phyloP scores from a whole-genome alignment of 2,329 filamentous ascomycete species.

The Penicillium thymicola region DNA sequence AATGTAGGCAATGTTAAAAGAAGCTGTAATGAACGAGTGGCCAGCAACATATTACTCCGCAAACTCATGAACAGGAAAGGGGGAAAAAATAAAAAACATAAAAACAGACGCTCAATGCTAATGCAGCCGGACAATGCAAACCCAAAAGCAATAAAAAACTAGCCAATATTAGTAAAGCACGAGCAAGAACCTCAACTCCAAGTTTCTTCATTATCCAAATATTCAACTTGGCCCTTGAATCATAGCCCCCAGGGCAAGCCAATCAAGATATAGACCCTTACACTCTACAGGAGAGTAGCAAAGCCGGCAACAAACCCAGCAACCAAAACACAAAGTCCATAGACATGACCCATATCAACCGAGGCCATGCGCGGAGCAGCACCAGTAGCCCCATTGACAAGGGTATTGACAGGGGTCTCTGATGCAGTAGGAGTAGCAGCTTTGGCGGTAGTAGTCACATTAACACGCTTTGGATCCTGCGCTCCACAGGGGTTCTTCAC shows the following conservation, averaged over 20 bases:
- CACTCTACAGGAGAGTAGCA: constrained; percentile 48
- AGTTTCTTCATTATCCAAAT: not conserved
- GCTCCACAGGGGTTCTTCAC: constrained; percentile 59
- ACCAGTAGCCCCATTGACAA: constrained; percentile 32
- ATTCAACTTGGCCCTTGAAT: not conserved
- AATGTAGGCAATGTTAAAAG: not conserved
- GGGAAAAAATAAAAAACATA: not conserved
- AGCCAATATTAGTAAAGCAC: not conserved
- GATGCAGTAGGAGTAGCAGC: constrained; percentile 41
- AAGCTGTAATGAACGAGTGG: not conserved
- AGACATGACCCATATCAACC: constrained; percentile 54
- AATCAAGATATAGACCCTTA: not conserved
- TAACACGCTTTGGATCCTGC: constrained; percentile 54
- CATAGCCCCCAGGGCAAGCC: too few species aligned
- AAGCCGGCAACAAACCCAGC: constrained; percentile 58
- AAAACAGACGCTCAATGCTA: constrained; percentile 14
- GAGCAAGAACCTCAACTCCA: not conserved
- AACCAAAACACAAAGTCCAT: constrained; percentile 54
- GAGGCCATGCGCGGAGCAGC: constrained; percentile 32
- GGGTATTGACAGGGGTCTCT: constrained; percentile 31
- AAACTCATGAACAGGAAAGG: constrained; percentile 8
- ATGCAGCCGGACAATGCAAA: constrained; percentile 14
- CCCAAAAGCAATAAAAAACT: not conserved
- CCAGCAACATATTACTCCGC: not conserved
- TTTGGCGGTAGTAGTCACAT: constrained; percentile 45